Percentiles rank a stretch among this genome's conserved stretches.
Evolutionary conservation across 371 early-diverging fungal genomes (phyloP).

Genomic region (Saksenaea oblongispora): DNA sequence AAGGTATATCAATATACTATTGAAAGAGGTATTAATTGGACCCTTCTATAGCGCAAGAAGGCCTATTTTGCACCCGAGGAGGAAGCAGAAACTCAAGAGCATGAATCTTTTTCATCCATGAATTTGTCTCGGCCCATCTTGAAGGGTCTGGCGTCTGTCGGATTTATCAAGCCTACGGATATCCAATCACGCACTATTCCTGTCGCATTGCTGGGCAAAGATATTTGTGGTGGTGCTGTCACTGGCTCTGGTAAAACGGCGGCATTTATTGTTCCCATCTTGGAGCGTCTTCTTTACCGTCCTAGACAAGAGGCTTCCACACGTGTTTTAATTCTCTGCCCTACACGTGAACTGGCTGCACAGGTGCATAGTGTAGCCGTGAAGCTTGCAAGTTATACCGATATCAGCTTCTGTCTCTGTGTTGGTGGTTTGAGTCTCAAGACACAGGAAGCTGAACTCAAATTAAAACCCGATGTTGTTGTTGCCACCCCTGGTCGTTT

Average conservation of each 20-base stretch:
- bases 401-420: slow-evolving; percentile 84
- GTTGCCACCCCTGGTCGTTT: slow-evolving; percentile 99
- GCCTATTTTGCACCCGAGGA: slow-evolving; percentile 76
- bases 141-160: slow-evolving; percentile 86
- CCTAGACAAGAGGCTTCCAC: slow-evolving; percentile 79
- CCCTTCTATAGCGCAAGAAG: slow-evolving; percentile 55
- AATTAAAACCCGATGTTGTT: slow-evolving; percentile 93
- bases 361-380: slow-evolving; percentile 94
- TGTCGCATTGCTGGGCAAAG: slow-evolving; percentile 94
- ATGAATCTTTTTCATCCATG: slow-evolving; percentile 84
- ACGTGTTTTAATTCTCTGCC: slow-evolving; percentile 96
- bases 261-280: slow-evolving; percentile 97
- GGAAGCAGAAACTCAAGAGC: slow-evolving; percentile 49
- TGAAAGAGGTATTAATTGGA: slow-evolving; percentile 48
- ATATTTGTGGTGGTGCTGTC: slow-evolving; percentile 99
- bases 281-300: slow-evolving; percentile 93
- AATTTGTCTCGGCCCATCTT: slow-evolving; percentile 95
- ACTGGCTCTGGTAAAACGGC: slow-evolving; percentile 99
- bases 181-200: slow-evolving; percentile 98
- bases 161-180: slow-evolving; percentile 93
- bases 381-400: slow-evolving; percentile 87
- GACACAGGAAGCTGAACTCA: slow-evolving; percentile 91
- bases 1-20: slow-evolving; percentile 26
- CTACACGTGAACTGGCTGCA: slow-evolving; percentile 99
- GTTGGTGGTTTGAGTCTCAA: slow-evolving; percentile 94